These are phyloP conservation scores for Polyporus arcularius DNA, from an alignment of 768 basidiomycete genomes.

Conservation along the genomic window DNA sequence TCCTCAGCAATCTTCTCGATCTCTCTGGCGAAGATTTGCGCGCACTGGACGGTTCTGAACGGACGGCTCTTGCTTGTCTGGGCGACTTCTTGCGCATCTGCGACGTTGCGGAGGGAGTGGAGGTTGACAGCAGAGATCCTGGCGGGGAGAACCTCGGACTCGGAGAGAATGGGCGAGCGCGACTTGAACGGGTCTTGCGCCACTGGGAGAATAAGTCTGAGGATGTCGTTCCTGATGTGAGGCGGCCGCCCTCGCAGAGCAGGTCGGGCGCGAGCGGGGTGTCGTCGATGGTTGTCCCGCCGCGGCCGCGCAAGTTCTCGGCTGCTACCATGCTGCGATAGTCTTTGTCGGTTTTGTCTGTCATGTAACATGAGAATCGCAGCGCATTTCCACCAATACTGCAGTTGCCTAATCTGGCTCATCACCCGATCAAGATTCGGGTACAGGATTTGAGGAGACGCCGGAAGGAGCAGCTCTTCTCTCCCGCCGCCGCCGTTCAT, in stretches of 20 bases:
- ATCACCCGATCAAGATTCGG: constrained; percentile 11
- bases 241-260: not conserved
- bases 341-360: not conserved
- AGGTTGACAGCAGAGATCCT: not conserved
- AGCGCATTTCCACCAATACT: not conserved
- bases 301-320: not conserved
- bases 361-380: not conserved
- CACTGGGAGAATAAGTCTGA: not conserved
- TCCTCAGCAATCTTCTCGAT: constrained; percentile 1
- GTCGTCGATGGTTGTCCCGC: not conserved
- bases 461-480: constrained; percentile 9
- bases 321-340: not conserved
- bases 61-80: constrained; percentile 13
- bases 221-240: not conserved
- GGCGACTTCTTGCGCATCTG: constrained; percentile 23
- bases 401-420: constrained; percentile 12
- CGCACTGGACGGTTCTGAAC: constrained; percentile 14
- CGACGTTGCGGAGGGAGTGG: constrained; percentile 15
- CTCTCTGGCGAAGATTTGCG: constrained; percentile 4
- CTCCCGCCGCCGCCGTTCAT: constrained; percentile 31
- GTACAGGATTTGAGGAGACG: not conserved
- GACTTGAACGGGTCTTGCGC: not conserved
- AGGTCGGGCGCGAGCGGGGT: not conserved
- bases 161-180: not conserved
- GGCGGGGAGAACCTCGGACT: not conserved